Evolutionary conservation across 768 basidiomycete genomes (phyloP), one percentile per base, ranked within the genome.

Genomic region (Panus rudis): DNA sequence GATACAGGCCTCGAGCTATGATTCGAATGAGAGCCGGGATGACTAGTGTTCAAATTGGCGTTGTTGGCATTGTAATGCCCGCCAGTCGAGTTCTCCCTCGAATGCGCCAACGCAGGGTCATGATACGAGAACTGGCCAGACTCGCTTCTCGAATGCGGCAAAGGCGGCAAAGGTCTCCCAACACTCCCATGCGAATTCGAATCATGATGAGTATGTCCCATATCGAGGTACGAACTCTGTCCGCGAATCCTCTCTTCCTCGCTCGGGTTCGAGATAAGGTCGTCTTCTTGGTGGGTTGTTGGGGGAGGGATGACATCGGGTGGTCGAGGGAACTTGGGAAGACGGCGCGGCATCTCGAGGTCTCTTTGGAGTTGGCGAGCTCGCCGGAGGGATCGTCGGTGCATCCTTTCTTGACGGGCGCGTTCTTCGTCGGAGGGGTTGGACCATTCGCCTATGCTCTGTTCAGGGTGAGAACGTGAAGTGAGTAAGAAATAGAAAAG

Each of bases 351-450:
- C 23, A 52, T 70, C 59, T 85, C 81, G 1, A 70, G 57, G 43
- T 75, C 74, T 14, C 67, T 72, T 10, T 57, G 52, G 4, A 54
- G 42, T 30, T 60, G 52, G 63, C 65, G 48, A 55, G 61, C 51
- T 16, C 77, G 76, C 26, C 75, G 75, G 44, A 76, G 56, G 44
- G 76, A 60, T 28, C 84, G 78, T 34, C 81, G 77, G 32, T 82
- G 76, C 34, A 76, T 62, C 23, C 85, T 78, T 23, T 72, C 63
- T 49, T 79, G 79, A 17, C 87, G 76, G 3, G 83, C 87, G 22
- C 82, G 75, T 56, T 92, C 89, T 61, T 92, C 89, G 55, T 92
- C 89, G 20, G 89, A 92, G 14, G 89, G 89, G 55, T 92, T 92
- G 19, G 89, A 92, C 76, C 77, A 92, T 64, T 92, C 88, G 21